phyloP scores from a whole-genome alignment of 1,284 basidiomycete genomes.

The Boletus subluridellus region DNA sequence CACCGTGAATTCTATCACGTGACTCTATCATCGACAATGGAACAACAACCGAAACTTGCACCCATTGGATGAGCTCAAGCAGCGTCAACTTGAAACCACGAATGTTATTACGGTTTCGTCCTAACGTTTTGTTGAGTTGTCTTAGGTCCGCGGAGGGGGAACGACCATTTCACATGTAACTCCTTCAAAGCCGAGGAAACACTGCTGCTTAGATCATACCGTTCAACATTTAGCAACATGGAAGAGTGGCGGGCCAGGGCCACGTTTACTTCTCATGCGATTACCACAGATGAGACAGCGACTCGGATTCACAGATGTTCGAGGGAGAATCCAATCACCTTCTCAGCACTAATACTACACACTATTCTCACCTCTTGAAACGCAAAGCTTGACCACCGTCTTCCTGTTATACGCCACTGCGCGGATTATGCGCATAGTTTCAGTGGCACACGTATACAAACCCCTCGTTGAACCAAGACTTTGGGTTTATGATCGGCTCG shows the following conservation, averaged over 20 bases:
- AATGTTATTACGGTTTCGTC: background rate
- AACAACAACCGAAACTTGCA: too few species aligned
- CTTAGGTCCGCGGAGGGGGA: background rate
- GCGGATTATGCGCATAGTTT: slow-evolving; percentile 4
- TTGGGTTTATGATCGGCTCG: background rate
- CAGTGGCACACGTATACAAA: background rate
- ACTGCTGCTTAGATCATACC: too few species aligned
- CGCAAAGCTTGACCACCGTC: slow-evolving; percentile 3
- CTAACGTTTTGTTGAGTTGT: background rate
- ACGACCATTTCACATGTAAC: background rate
- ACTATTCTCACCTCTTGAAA: slow-evolving; percentile 14
- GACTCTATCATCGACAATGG: background rate
- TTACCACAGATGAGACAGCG: background rate
- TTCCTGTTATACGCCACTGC: slow-evolving; percentile 2
- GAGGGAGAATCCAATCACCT: too few species aligned
- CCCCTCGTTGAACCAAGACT: background rate
- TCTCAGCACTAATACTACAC: background rate
- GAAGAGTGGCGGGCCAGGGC: background rate
- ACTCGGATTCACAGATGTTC: background rate
- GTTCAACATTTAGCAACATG: background rate
- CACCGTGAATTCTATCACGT: slow-evolving; percentile 4
- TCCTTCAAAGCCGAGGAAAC: background rate
- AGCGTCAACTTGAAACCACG: background rate
- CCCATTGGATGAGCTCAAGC: background rate
- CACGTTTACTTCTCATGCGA: background rate